Evolutionary conservation across 495 filamentous ascomycete species (phyloP).

Genomic region (Bacidia rubella): DNA sequence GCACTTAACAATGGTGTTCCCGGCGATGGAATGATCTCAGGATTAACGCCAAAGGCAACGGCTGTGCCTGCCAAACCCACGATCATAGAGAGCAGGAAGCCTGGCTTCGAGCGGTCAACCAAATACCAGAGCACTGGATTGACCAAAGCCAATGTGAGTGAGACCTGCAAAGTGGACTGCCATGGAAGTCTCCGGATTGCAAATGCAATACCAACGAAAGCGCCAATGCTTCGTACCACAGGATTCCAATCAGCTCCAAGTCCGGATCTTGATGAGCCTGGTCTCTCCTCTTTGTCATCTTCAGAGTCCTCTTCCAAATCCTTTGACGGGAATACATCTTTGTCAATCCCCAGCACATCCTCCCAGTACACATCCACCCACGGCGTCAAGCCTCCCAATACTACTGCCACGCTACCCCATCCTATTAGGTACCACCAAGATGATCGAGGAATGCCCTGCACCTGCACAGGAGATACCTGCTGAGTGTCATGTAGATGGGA

Average conservation of each 20-base stretch:
- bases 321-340: slow-evolving; percentile 8
- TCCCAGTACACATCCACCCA: slow-evolving; percentile 65
- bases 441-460: slow-evolving; percentile 40
- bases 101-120: slow-evolving; percentile 76
- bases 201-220: slow-evolving; percentile 92
- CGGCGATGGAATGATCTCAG: slow-evolving; percentile 61
- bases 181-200: slow-evolving; percentile 87
- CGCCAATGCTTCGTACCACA: slow-evolving; percentile 75
- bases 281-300: slow-evolving; percentile 18
- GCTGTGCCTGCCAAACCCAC: slow-evolving; percentile 64
- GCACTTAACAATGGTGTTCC: slow-evolving; percentile 21
- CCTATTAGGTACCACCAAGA: slow-evolving; percentile 57
- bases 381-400: slow-evolving; percentile 64
- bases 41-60: slow-evolving; percentile 56
- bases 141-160: slow-evolving; percentile 75
- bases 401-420: slow-evolving; percentile 72
- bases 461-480: slow-evolving; percentile 48
- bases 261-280: slow-evolving; percentile 17
- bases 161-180: slow-evolving; percentile 87
- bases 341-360: slow-evolving; percentile 16
- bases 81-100: slow-evolving; percentile 58
- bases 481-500: slow-evolving; percentile 65
- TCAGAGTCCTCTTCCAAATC: neutral
- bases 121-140: slow-evolving; percentile 96
- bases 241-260: slow-evolving; percentile 61